These are phyloP conservation scores for Chara braunii DNA, from an alignment of 139 green algal genomes.

Conservation along the genomic window DNA sequence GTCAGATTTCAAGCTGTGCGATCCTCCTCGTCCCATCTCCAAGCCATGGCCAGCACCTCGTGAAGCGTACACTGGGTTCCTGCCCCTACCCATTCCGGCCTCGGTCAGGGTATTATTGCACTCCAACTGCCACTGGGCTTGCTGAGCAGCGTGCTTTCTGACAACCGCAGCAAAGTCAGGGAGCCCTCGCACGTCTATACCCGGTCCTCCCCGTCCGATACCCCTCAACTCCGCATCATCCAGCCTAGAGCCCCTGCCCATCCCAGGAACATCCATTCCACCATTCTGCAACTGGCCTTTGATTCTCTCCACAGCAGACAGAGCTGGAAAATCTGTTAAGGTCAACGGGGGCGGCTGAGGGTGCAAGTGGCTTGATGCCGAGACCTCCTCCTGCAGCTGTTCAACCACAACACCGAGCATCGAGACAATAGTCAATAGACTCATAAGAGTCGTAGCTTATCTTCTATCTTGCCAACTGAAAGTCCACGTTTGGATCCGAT, in stretches of 20 bases:
- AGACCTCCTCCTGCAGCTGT: slow-evolving; percentile 18
- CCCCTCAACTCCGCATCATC: background rate
- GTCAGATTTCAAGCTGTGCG: too few species aligned
- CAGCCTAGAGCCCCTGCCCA: too few species aligned
- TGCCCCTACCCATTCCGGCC: too few species aligned
- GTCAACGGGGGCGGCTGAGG: slow-evolving; percentile 1
- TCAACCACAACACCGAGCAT: background rate
- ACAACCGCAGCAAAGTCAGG: slow-evolving; percentile 28
- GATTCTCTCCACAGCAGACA: slow-evolving; percentile 4
- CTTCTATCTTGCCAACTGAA: too few species aligned
- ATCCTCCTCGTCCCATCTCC: too few species aligned
- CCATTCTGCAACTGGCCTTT: too few species aligned
- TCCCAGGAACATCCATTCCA: background rate
- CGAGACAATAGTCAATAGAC: background rate
- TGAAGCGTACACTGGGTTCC: too few species aligned
- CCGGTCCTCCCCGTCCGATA: too few species aligned
- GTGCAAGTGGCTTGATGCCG: background rate
- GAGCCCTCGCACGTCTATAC: background rate
- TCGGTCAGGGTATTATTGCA: too few species aligned
- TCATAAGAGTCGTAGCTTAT: too few species aligned
- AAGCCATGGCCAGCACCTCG: too few species aligned
- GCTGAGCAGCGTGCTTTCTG: slow-evolving; percentile 1
- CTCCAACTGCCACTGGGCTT: background rate
- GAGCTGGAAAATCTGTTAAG: slow-evolving; percentile 28
- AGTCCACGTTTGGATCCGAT: too few species aligned